These are phyloP conservation scores for Maudiozyma bulderi DNA, from an alignment of 805 yeast species.

Conservation along the genomic window DNA sequence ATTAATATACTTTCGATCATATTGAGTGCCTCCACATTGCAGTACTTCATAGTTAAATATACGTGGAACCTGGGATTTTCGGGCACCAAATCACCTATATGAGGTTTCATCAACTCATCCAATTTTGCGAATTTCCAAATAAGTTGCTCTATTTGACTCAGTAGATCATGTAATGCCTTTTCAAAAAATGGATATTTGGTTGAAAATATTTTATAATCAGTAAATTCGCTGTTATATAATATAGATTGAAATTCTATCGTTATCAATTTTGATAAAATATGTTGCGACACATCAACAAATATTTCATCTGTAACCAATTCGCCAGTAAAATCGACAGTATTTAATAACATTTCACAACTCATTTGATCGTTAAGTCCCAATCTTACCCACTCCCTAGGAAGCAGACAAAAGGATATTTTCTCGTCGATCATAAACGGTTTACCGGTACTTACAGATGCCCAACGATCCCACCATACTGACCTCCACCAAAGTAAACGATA, in stretches of 20 bases:
- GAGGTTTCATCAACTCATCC: neutral
- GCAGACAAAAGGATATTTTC: constrained; percentile 5
- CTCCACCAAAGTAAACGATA: constrained; percentile 12
- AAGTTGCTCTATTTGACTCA: neutral
- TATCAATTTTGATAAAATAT: constrained; percentile 6
- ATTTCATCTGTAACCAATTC: neutral
- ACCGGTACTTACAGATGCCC: constrained; percentile 8
- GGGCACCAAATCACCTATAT: neutral
- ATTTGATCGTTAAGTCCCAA: constrained; percentile 9
- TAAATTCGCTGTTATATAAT: constrained; percentile 6
- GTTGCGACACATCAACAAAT: constrained; percentile 1
- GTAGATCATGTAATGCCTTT: neutral
- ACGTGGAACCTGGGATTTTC: neutral
- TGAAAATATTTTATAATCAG: constrained; percentile 6
- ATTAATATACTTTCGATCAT: neutral
- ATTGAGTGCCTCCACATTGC: neutral
- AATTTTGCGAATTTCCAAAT: neutral
- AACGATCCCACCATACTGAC: constrained; percentile 13
- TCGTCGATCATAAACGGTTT: constrained; percentile 7
- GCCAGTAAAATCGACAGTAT: constrained; percentile 1
- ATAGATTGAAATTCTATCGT: neutral
- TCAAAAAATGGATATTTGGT: neutral
- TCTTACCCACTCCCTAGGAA: constrained; percentile 9
- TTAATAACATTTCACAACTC: constrained; percentile 5
- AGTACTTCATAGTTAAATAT: neutral